Evolutionary conservation across 2,329 filamentous ascomycete species (phyloP).

Genomic region (Diaporthe longicolla): DNA sequence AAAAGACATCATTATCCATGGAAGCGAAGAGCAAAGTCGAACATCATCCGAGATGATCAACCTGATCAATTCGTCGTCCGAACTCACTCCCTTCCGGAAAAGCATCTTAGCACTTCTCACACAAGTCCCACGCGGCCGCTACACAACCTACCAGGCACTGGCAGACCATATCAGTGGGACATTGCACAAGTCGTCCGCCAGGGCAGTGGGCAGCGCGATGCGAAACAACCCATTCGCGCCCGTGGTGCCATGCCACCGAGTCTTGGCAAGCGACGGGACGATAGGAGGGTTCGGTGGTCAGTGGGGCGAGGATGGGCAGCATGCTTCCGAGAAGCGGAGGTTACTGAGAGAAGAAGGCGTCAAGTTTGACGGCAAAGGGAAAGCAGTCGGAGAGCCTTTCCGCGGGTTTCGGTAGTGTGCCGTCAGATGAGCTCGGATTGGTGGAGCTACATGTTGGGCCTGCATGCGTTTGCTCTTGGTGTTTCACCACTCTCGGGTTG

Average conservation of each 20-base stretch:
- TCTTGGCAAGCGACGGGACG: constrained; percentile 5
- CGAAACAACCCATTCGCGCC: constrained; percentile 17
- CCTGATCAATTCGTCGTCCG: constrained; percentile 1
- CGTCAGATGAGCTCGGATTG: neutral
- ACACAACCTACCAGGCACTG: constrained; percentile 12
- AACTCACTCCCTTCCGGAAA: constrained; percentile 2
- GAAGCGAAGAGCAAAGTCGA: neutral
- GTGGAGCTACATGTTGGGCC: neutral
- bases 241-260: neutral
- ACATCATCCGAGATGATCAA: neutral
- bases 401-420: constrained; percentile 12
- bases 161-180: constrained; percentile 5
- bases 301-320: constrained; percentile 19
- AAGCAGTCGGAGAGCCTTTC: neutral
- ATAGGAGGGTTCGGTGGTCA: constrained; percentile 12
- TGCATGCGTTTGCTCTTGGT: neutral
- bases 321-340: constrained; percentile 10
- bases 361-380: constrained; percentile 20
- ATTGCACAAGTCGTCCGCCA: constrained; percentile 6
- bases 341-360: constrained; percentile 10
- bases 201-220: constrained; percentile 23
- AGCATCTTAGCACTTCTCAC: neutral
- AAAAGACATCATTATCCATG: neutral
- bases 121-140: neutral
- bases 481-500: constrained; percentile 8